Evolutionary conservation across 768 basidiomycete species (phyloP), one percentile per base, ranked within the genome.

Genomic region (Pleurotus pulmonarius): DNA sequence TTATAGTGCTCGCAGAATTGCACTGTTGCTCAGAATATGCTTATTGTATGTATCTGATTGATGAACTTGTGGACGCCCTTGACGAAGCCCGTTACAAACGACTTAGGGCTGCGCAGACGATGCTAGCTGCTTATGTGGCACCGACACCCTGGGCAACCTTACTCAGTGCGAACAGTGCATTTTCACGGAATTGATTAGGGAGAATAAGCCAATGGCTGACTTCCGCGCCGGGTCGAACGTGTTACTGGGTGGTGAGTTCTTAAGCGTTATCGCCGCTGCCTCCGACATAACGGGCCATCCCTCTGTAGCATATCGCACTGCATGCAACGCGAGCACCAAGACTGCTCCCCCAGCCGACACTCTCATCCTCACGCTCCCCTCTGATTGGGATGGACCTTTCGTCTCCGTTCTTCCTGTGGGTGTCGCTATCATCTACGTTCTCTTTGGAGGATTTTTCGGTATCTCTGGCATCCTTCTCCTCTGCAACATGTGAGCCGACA

Each of bases 91-190:
- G 12, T 22, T 56, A 51, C 57, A 39, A 56, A 20, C 43, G 8
- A 29, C 6, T 22, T 54, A 52, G 40, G 39, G 9, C 20, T 88
- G 88, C 68, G 65, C 66, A 15, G 65, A 73, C 55, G 70, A 82
- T 59, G 68, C 78, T 34, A 58, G 59, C 16, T 90, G 88, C 65
- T 74, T 88, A 22, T 91, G 89, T 73, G 62, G 57, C 15, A 57
- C 69, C 12, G 64, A 58, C 6, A 79, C 79, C 3, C 74, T 82
- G 29, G 56, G 66, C 1, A 60, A 70, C 1, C 68, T 91, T 55
- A 69, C 74, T 1, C 49, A 63, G 34, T 88, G 88, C 70, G 79
- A 91, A 67, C 82, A 85, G 63, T 91, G 88, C 74, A 79, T 87
- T 77, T 84, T 87, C 64, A 66, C 69, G 41, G 70, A 72, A 56